Percentiles rank a stretch among this genome's conserved stretches.
Conservation (phyloP, 2,329 filamentous ascomycete species). For the Capronia epimyces region DNA sequence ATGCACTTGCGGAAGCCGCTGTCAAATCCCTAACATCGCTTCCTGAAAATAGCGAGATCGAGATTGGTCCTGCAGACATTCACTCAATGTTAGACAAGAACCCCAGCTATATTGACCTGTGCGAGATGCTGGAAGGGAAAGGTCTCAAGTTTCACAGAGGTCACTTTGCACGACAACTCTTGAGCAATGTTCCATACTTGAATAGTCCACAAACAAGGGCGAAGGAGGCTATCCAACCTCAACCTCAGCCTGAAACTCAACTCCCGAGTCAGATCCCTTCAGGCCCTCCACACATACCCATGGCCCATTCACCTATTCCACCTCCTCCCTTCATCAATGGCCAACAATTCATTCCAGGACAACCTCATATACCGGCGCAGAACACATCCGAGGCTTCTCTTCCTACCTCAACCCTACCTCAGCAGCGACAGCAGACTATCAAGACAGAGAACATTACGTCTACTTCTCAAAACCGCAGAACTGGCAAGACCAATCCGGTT, state of each 20-base stretch:
- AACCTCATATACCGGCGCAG: neutral
- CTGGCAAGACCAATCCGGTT: neutral
- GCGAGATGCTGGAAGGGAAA: conserved; percentile 48
- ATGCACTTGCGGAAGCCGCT: conserved; percentile 47
- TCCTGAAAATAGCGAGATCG: conserved; percentile 40
- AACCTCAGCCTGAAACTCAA: neutral
- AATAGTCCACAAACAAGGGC: conserved; percentile 9
- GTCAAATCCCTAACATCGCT: conserved; percentile 42
- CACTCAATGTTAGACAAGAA: conserved; percentile 48
- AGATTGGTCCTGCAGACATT: conserved; percentile 39
- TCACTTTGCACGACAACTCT: conserved; percentile 49
- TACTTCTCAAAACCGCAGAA: neutral
- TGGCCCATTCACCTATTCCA: neutral
- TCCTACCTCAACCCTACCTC: neutral
- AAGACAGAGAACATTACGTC: neutral
- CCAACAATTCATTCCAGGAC: neutral
- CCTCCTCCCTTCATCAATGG: neutral
- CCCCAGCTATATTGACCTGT: conserved; percentile 53
- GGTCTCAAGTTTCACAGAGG: conserved; percentile 49
- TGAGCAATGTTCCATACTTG: conserved; percentile 32
- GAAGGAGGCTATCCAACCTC: neutral
- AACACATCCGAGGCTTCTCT: neutral
- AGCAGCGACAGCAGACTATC: neutral
- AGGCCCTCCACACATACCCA: neutral
- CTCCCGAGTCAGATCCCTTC: neutral